phyloP scores from a whole-genome alignment of 345 rosid species.

The Corchorus olitorius region DNA sequence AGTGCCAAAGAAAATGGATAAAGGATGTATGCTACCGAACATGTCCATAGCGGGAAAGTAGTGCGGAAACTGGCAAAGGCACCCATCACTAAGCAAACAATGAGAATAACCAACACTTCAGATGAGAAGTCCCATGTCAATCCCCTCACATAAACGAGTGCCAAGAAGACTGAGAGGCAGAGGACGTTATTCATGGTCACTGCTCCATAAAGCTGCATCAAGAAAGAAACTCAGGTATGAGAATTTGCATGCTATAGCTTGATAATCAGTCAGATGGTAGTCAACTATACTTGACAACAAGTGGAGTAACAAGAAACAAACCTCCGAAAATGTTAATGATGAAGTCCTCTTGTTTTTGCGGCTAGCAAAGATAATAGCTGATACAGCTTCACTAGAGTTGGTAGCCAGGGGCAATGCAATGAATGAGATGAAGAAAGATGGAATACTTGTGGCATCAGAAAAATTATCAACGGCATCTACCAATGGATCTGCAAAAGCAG shows the following conservation, averaged over 20 bases:
- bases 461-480: slow-evolving; percentile 90
- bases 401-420: slow-evolving; percentile 88
- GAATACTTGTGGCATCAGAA: slow-evolving; percentile 88
- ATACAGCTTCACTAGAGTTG: slow-evolving; percentile 88
- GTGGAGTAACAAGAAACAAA: slow-evolving; percentile 24
- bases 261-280: background rate
- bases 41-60: slow-evolving; percentile 92
- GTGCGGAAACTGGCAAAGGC: slow-evolving; percentile 83
- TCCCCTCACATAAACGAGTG: slow-evolving; percentile 76
- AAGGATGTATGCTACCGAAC: slow-evolving; percentile 61
- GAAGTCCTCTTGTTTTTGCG: slow-evolving; percentile 80
- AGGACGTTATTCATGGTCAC: slow-evolving; percentile 91
- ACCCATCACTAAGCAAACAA: slow-evolving; percentile 84
- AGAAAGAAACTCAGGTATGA: slow-evolving; percentile 22
- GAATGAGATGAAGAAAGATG: slow-evolving; percentile 94
- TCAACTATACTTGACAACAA: background rate
- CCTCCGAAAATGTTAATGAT: slow-evolving; percentile 94
- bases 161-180: slow-evolving; percentile 88
- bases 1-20: slow-evolving; percentile 85
- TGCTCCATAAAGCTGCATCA: slow-evolving; percentile 83
- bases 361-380: slow-evolving; percentile 86
- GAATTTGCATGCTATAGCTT: background rate
- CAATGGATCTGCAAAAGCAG: slow-evolving; percentile 94
- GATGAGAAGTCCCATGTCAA: slow-evolving; percentile 96
- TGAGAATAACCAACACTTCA: slow-evolving; percentile 84